phyloP scores from a whole-genome alignment of 1,139 yeast species.

The Sugiyamaella xylanicola region DNA sequence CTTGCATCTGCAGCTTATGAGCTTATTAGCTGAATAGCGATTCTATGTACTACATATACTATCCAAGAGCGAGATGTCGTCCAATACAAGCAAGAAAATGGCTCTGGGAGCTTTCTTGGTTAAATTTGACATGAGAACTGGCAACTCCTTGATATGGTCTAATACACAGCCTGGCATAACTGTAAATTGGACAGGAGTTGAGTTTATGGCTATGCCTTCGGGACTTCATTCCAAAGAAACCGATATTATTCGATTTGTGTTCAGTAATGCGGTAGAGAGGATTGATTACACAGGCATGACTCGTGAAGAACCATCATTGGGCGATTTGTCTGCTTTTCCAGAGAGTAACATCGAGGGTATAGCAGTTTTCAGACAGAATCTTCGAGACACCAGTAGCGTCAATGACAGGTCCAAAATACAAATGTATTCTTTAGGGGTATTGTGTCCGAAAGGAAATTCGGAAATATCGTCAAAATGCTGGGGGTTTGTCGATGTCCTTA shows the following conservation, averaged over 20 bases:
- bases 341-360: constrained; percentile 46
- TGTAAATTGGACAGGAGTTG: constrained; percentile 45
- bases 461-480: constrained; percentile 48
- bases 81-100: constrained; percentile 1
- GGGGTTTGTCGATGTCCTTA: constrained; percentile 56
- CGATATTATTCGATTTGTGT: constrained; percentile 58
- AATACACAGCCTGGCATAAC: constrained; percentile 32
- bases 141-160: constrained; percentile 64
- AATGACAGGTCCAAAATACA: constrained; percentile 29
- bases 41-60: background rate
- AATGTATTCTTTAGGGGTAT: constrained; percentile 41
- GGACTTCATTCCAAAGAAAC: constrained; percentile 69
- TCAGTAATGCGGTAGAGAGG: constrained; percentile 37
- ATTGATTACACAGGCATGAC: background rate
- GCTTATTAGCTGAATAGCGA: background rate
- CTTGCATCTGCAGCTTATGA: background rate
- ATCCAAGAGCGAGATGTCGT: background rate
- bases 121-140: constrained; percentile 63
- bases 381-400: background rate
- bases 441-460: constrained; percentile 27
- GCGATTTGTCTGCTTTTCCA: background rate
- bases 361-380: constrained; percentile 49
- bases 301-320: background rate
- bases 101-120: constrained; percentile 54
- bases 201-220: constrained; percentile 76